Evolutionary conservation across 1,139 yeast genomes (phyloP), one percentile per base, ranked within the genome.

Genomic region (Debaryomycetaceae sp.): DNA sequence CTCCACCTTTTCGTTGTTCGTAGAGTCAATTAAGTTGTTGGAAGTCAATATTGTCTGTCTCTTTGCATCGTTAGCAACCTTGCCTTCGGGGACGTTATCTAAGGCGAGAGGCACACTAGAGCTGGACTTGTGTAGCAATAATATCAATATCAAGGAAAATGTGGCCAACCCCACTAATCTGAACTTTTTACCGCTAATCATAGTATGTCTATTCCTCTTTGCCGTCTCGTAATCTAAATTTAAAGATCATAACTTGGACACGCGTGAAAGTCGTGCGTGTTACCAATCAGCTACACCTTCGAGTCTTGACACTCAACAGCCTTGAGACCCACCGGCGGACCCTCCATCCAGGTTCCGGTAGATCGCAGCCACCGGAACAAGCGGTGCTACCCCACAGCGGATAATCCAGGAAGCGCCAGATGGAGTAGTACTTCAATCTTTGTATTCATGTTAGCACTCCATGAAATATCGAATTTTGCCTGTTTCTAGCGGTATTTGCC

Each of bases 1-100:
- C 47, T 73, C 76, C 9, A 58, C 45, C 46, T 67, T 61, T 46
- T 59, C 76, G 52, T 71, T 67, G 49, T 68, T 68, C 30, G 56
- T 54, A 9, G 72, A 60, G 45, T 68, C 67, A 34, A 71, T 59
- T 27, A 46, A 39, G 36, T 39, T 45, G 35, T 47, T 45, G 7
- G 46, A 34, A 8, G 46, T 44, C 24, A 40, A 14, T 22, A 40
- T 34, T 11, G 46, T 39, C 33, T 46, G 42, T 6, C 42, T 37
- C 30, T 39, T 45, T 9, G 41, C 31, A 31, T 36, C 39, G 31
- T 33, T 17, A 3, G 24, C 7, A n/a, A 13, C 24, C 24, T 36
- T 20, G 24, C 13, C 11, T 7, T 8, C 37, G 8, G 8, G 3
- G 37, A 8, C 4, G n/a, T 35, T 35, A 8, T 8, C n/a, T 8